A percentile compares a stretch with the other conserved stretches of the same genome.
These are phyloP conservation scores for Oryza longistaminata DNA, from an alignment of 176 grass and related monocot species.

Conservation along the genomic window DNA sequence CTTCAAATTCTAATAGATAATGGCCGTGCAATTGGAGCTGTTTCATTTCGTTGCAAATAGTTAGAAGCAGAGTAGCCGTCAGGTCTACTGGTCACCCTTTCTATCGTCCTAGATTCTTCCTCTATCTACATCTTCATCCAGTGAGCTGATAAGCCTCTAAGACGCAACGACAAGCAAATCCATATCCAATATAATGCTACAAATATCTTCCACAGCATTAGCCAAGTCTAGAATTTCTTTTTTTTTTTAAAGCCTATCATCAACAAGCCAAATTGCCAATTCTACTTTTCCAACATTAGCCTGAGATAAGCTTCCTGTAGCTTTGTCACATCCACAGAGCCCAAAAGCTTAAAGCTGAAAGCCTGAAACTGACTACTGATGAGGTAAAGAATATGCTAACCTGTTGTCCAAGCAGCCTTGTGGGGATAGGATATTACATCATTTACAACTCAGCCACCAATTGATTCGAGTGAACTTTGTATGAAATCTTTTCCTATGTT, in stretches of 20 bases:
- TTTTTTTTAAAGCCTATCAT: not conserved
- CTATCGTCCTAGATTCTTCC: constrained; percentile 4
- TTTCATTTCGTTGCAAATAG: not conserved
- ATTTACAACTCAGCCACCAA: not conserved
- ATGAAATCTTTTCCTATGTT: no score
- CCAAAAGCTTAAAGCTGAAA: constrained; percentile 21
- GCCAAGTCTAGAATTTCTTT: not conserved
- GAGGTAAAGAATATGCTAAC: constrained; percentile 50
- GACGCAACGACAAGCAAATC: not conserved
- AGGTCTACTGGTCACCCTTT: not conserved
- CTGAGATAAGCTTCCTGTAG: not conserved
- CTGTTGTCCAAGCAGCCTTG: not conserved
- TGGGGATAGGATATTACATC: not conserved
- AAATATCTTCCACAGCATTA: not conserved
- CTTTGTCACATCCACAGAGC: no score
- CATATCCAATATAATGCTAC: not conserved
- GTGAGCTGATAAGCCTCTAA: not conserved
- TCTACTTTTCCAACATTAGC: not conserved
- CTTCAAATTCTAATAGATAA: not conserved
- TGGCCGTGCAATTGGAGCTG: not conserved
- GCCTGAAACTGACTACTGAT: constrained; percentile 2
- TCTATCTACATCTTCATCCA: not conserved
- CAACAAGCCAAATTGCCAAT: not conserved
- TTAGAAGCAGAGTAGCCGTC: no score
- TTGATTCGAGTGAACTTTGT: not conserved